A percentile compares a stretch with the other conserved stretches of the same genome.
Conservation (phyloP, 2,329 filamentous ascomycete species). For the Pseudocercospora fuligena region DNA sequence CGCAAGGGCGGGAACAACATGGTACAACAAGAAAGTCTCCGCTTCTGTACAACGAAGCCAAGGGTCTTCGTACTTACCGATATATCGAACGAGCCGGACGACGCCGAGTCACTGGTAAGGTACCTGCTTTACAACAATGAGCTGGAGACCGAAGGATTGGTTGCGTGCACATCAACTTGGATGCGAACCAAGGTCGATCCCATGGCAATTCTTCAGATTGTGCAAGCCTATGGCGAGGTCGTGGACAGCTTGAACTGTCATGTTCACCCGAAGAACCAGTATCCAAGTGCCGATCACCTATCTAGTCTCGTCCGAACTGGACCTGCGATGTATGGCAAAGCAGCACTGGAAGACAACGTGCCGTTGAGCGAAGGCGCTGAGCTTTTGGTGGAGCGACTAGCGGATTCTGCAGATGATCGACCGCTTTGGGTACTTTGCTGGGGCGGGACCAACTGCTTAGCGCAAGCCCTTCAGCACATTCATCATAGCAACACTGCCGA, state of each 20-base stretch:
- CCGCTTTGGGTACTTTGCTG: conserved; percentile 56
- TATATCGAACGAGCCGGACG: conserved; percentile 37
- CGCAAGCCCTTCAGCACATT: conserved; percentile 53
- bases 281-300: conserved; percentile 31
- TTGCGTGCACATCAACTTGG: conserved; percentile 20
- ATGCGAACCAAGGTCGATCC: conserved; percentile 24
- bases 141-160: conserved; percentile 21
- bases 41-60: conserved; percentile 10
- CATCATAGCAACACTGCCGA: conserved; percentile 32
- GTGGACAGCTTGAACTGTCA: conserved; percentile 48
- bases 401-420: conserved; percentile 35
- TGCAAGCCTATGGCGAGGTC: conserved; percentile 37
- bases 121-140: conserved; percentile 24
- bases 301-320: conserved; percentile 14
- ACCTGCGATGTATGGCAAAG: conserved; percentile 14
- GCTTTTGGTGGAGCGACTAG: conserved; percentile 13
- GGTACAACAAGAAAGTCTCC: background rate
- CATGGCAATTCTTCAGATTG: conserved; percentile 36
- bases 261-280: conserved; percentile 42
- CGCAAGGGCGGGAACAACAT: background rate
- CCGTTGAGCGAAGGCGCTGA: conserved; percentile 12
- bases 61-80: conserved; percentile 31
- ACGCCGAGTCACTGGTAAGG: conserved; percentile 34
- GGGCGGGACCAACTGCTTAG: conserved; percentile 59
- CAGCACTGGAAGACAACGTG: background rate